phyloP scores from a whole-genome alignment of 2,329 filamentous ascomycete genomes.

The Nigrospora sphaerica region DNA sequence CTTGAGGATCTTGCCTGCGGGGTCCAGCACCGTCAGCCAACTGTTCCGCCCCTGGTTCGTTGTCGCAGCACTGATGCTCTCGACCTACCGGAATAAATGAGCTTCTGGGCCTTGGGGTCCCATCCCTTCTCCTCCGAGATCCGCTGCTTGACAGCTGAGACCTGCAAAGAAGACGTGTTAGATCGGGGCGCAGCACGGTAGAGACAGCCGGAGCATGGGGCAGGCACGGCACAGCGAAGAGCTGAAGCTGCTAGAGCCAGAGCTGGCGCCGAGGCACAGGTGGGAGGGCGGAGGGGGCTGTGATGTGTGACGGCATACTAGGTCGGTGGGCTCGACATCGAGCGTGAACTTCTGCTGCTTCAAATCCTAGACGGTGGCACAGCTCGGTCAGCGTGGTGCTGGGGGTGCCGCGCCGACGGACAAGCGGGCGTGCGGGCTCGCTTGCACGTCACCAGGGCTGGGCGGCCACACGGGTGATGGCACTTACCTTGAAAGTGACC shows the following conservation, averaged over 20 bases:
- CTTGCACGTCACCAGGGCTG: slow-evolving; percentile 1
- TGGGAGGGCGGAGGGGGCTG: slow-evolving; percentile 7
- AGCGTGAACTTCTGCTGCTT: slow-evolving; percentile 98
- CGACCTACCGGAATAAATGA: slow-evolving; percentile 91
- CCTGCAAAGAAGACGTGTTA: slow-evolving; percentile 40
- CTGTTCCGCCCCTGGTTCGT: no score
- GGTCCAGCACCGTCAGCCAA: background rate
- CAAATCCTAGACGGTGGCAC: slow-evolving; percentile 60
- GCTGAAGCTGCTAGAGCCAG: background rate
- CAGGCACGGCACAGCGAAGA: background rate
- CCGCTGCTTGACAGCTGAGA: slow-evolving; percentile 86
- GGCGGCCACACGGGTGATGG: no score
- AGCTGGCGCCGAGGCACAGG: slow-evolving; percentile 3
- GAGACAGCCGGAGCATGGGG: slow-evolving; percentile 6
- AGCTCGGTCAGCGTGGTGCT: background rate
- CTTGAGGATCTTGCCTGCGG: slow-evolving; percentile 88
- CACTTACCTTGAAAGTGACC: slow-evolving; percentile 56
- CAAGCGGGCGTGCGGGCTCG: slow-evolving; percentile 4
- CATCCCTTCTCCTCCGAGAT: slow-evolving; percentile 90
- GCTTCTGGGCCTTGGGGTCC: slow-evolving; percentile 84
- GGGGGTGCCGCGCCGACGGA: no score
- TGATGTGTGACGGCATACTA: slow-evolving; percentile 53
- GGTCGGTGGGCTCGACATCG: slow-evolving; percentile 87
- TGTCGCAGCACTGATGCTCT: background rate
- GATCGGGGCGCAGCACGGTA: no score